phyloP scores from a whole-genome alignment of 257 asterid species.

The Nicotiana otophora region DNA sequence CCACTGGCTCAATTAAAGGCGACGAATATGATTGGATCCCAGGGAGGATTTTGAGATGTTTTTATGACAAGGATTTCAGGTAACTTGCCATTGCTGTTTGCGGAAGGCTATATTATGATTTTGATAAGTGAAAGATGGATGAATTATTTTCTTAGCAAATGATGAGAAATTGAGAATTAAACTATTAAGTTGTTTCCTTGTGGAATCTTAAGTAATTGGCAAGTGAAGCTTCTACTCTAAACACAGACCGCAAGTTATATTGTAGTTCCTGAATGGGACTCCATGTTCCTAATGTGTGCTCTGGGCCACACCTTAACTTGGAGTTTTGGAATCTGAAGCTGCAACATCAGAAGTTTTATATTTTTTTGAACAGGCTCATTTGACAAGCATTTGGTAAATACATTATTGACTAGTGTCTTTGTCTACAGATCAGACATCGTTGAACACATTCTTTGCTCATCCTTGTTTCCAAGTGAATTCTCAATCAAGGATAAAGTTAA shows the following conservation, averaged over 20 bases:
- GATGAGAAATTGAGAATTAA: background rate
- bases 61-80: slow-evolving; percentile 99
- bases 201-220: background rate
- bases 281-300: background rate
- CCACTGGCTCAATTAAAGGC: slow-evolving; percentile 31
- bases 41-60: slow-evolving; percentile 86
- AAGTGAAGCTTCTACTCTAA: background rate
- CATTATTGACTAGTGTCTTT: background rate
- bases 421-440: slow-evolving; percentile 77
- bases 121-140: slow-evolving; percentile 4
- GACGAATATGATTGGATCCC: slow-evolving; percentile 84
- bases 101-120: background rate
- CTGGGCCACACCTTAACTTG: background rate
- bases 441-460: slow-evolving; percentile 69
- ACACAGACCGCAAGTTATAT: background rate
- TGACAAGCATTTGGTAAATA: background rate
- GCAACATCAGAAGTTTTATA: background rate
- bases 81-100: slow-evolving; percentile 23
- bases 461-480: slow-evolving; percentile 72
- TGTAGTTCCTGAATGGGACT: slow-evolving; percentile 4
- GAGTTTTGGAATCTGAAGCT: background rate
- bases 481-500: slow-evolving; percentile 64
- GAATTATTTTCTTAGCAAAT: background rate
- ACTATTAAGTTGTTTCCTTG: background rate
- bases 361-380: background rate